Base-by-base conservation (phyloP, 2,329 filamentous ascomycete genomes). In the Zasmidium angulare region DNA sequence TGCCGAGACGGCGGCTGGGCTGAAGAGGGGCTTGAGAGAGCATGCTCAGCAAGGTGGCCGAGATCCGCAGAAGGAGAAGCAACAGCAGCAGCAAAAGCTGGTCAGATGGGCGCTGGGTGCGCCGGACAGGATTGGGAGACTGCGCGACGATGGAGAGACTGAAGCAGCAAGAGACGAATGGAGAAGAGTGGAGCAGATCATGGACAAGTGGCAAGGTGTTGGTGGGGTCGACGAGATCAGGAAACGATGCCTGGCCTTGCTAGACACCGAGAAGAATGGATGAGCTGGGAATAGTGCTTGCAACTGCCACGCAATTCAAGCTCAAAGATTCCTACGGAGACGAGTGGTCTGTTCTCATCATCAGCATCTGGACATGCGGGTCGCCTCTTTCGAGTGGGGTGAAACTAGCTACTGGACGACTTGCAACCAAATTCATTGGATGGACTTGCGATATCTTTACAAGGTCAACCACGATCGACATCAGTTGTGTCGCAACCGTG, bases 81-180 rank as follows among this genome's bases (percentile, higher is more conserved):
- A 69, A n/a, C n/a, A n/a, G 60, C 74, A 69, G 54, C 74, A 81
- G 63, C 82, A 80, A 62, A 79, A 86, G 66, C 79, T 88, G 6
- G 89, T 88, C 3, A 77, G 76, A 58, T 86, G 87, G 76, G 86
- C 86, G 6, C 72, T 91, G 6, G 82, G 80, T 4, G 82, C 84
- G 2, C 88, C 88, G 46, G 81, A 79, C 31, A 79, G 83, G 66
- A 70, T 93, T 62, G 79, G 82, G 60, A 71, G 70, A 31, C 75
- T 92, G 60, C 78, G 89, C 14, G 76, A 74, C 9, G 81, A 85
- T 53, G 89, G 87, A 24, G 84, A 80, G 64, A 68, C 79, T 31
- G 83, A 86, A 20, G 85, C 87, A 60, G 89, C 89, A 1, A 80
- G 79, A 66, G 68, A 69, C 21, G 78, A 84, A 26, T 84, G 79